Base-by-base conservation (phyloP, 371 early-diverging fungal species). In the Entomophthora muscae region DNA sequence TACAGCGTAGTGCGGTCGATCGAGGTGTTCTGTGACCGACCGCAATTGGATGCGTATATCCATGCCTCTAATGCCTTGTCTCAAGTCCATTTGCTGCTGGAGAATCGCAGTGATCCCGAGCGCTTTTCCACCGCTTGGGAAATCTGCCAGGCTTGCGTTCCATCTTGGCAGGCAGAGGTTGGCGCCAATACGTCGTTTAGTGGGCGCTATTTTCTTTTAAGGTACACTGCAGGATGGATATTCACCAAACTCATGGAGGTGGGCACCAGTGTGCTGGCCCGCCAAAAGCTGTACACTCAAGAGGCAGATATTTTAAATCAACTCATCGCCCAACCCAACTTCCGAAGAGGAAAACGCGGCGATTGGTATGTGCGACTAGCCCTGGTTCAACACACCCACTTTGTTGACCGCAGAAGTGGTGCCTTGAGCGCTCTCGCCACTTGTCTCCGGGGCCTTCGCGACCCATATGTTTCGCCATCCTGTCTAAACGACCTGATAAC, bases 341-440 rank as follows among this genome's bases (percentile, higher is more conserved):
- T 81, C 57, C 74, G 78, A 2, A 62, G 79, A 1, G 78, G 76
- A 10, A 75, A 74, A 57, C 73, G 86, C 27, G 89, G 89, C 2
- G 70, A 71, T 22, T 88, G 89, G 89, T 86, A 86, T 61, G 78
- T 82, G 23, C 75, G 86, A 21, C 70, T 86, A 1, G 80, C 83
- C 0, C 69, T 86, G 13, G 68, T 86, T 5, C 77, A 83, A 58
- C 72, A 74, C 56, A 75, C 71, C 29, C 78, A 88, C 60, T 61
- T 83, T 7, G 66, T 64, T 27, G 57, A 69, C 3, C 71, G 71
- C 23, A 75, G 79, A 3, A 3, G 67, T 0, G 73, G 72, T n/a
- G 73, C 75, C 32, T 74, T 79, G 59, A 66, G 69, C n/a, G 78
- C 78, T 3, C 66, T 77, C 0, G 66, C 73, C 28, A 76, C 76